A percentile compares a stretch with the other conserved stretches of the same genome.
phyloP scores from a whole-genome alignment of 2,329 filamentous ascomycete genomes.

The Fusarium sp. region DNA sequence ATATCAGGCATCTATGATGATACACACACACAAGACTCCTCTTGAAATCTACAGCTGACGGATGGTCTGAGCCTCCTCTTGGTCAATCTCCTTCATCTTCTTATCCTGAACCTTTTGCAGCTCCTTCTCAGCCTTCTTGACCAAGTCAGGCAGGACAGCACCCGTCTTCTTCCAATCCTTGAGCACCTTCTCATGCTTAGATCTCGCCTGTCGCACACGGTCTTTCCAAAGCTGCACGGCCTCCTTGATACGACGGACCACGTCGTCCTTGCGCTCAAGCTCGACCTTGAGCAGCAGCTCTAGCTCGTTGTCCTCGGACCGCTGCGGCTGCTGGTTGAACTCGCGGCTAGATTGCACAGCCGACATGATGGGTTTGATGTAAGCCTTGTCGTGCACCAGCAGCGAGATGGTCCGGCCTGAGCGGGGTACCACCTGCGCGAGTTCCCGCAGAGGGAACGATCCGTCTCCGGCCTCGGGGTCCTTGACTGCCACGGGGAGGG shows the following conservation, averaged over 20 bases:
- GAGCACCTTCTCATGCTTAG: slow-evolving; percentile 58
- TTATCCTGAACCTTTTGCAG: slow-evolving; percentile 61
- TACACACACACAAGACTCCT: not conserved
- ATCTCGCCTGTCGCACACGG: slow-evolving; percentile 56
- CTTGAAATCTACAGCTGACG: slow-evolving; percentile 48
- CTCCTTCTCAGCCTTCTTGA: slow-evolving; percentile 57
- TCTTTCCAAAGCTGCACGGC: slow-evolving; percentile 60
- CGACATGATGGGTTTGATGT: slow-evolving; percentile 63
- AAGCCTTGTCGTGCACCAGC: slow-evolving; percentile 53
- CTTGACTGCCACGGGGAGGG: slow-evolving; percentile 53
- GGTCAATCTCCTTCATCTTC: slow-evolving; percentile 60
- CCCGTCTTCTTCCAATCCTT: slow-evolving; percentile 58
- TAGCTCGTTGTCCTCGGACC: slow-evolving; percentile 64
- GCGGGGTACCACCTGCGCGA: slow-evolving; percentile 62
- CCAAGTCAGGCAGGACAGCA: slow-evolving; percentile 56
- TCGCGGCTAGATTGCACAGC: slow-evolving; percentile 61
- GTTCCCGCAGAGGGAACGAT: slow-evolving; percentile 61
- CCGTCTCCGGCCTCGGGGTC: slow-evolving; percentile 38
- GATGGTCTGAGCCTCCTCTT: slow-evolving; percentile 58
- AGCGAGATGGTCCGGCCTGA: slow-evolving; percentile 52
- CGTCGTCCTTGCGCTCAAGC: slow-evolving; percentile 59
- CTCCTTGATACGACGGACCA: slow-evolving; percentile 54
- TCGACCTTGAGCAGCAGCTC: slow-evolving; percentile 64
- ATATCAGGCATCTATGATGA: slow-evolving; percentile 16
- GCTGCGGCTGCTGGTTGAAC: slow-evolving; percentile 69